phyloP scores from a whole-genome alignment of 139 green algal genomes.

The Chlorella sp. region DNA sequence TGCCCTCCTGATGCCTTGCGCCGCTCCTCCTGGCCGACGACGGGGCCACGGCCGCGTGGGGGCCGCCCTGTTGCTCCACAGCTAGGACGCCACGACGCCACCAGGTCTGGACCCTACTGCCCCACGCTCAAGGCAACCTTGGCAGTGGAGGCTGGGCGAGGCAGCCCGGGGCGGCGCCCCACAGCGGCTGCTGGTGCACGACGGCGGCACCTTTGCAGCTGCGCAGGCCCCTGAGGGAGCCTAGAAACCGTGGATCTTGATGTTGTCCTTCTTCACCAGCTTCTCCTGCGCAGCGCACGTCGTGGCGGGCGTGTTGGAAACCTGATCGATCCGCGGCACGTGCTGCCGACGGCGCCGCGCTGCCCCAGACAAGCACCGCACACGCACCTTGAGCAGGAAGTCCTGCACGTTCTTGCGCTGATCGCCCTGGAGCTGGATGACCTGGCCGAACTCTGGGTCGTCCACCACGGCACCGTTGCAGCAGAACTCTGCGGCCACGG shows the following conservation, averaged over 20 bases:
- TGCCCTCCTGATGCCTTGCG: too few relatives aligned
- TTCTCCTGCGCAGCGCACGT: conserved; percentile 68
- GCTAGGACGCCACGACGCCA: too few relatives aligned
- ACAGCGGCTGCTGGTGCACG: too few relatives aligned
- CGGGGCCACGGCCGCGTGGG: too few relatives aligned
- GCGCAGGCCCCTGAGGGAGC: too few relatives aligned
- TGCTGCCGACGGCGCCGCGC: neutral
- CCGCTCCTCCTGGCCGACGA: too few relatives aligned
- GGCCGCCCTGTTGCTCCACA: too few relatives aligned
- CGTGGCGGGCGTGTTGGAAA: neutral
- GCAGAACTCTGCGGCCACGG: conserved; percentile 78
- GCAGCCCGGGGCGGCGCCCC: too few relatives aligned
- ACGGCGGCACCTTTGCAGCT: too few relatives aligned
- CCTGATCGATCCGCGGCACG: neutral
- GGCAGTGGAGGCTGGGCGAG: too few relatives aligned
- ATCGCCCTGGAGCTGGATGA: conserved; percentile 99
- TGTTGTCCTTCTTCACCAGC: conserved; percentile 95
- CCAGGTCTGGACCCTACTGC: too few relatives aligned
- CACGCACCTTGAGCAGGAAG: conserved; percentile 74
- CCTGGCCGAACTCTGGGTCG: conserved; percentile 87
- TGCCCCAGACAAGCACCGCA: neutral
- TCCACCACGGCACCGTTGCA: conserved; percentile 99
- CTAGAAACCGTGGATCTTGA: conserved; percentile 98
- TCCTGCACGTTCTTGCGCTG: conserved; percentile 97
- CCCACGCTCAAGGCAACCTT: too few relatives aligned